Percentiles rank a stretch among this genome's conserved stretches.
phyloP scores from a whole-genome alignment of 805 yeast species.

The Lipomyces orientalis region DNA sequence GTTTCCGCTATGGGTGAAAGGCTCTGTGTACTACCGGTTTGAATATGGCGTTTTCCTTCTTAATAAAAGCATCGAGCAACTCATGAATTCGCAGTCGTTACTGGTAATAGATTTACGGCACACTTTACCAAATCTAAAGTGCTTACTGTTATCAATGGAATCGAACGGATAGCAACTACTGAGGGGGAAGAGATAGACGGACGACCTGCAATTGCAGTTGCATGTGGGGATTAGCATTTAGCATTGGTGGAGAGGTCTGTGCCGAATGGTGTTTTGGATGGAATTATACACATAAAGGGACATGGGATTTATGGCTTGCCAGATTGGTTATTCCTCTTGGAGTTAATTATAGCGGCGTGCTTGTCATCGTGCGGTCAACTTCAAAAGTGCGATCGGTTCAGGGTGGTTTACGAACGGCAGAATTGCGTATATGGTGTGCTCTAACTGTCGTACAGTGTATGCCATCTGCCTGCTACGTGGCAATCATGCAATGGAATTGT shows the following conservation, averaged over 20 bases:
- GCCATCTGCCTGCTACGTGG: background rate
- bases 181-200: background rate
- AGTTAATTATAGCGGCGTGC: background rate
- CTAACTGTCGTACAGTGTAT: too few relatives aligned
- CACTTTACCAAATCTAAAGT: conserved; percentile 39
- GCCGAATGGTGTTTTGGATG: background rate
- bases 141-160: conserved; percentile 35
- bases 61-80: conserved; percentile 56
- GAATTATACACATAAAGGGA: background rate
- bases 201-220: background rate
- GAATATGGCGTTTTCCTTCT: conserved; percentile 58
- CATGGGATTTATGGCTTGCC: background rate
- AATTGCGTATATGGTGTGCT: background rate
- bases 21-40: conserved; percentile 52
- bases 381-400: too few relatives aligned
- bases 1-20: conserved; percentile 60
- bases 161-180: conserved; percentile 16
- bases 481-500: background rate
- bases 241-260: background rate
- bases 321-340: background rate
- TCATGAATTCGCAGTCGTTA: conserved; percentile 43
- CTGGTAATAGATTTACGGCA: conserved; percentile 37
- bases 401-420: background rate
- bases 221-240: background rate
- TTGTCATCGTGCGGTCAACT: too few relatives aligned